Conservation (phyloP, 225 moss, liverwort and hornwort species). For the Polytrichum formosum region DNA sequence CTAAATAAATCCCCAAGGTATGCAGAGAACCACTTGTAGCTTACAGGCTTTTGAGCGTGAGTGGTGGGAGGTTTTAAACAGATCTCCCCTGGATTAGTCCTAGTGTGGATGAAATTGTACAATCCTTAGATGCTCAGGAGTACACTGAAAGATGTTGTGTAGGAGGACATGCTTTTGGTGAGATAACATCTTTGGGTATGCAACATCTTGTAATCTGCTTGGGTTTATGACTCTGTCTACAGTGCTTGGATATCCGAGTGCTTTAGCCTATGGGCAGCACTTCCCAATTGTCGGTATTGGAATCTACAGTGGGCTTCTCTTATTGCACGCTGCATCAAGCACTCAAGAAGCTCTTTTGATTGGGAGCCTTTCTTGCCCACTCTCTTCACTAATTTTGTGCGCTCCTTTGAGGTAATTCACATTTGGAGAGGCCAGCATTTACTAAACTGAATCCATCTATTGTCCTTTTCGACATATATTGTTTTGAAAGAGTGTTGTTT, state of each 20-base stretch:
- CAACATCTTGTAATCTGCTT: not conserved
- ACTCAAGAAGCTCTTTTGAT: constrained; percentile 45
- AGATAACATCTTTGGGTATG: not conserved
- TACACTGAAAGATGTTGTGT: no score
- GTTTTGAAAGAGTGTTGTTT: no score
- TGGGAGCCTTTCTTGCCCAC: constrained; percentile 73
- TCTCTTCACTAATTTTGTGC: constrained; percentile 63
- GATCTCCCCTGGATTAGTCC: no score
- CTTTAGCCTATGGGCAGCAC: constrained; percentile 56
- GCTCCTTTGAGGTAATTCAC: constrained; percentile 65
- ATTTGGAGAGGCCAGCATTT: no score
- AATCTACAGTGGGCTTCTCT: constrained; percentile 78
- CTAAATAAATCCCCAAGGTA: constrained; percentile 56
- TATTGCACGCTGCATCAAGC: constrained; percentile 71
- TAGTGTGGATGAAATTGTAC: no score
- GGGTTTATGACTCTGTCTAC: constrained; percentile 20
- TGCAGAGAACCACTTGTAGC: not conserved
- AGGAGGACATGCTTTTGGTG: not conserved
- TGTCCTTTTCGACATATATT: no score
- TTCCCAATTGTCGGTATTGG: constrained; percentile 80
- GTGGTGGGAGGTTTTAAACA: no score
- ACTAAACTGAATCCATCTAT: no score
- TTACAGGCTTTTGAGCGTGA: no score
- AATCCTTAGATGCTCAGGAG: no score
- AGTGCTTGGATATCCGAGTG: constrained; percentile 75